Base-by-base conservation (phyloP, 495 filamentous ascomycete genomes). In the Hyaloscypha variabilis region DNA sequence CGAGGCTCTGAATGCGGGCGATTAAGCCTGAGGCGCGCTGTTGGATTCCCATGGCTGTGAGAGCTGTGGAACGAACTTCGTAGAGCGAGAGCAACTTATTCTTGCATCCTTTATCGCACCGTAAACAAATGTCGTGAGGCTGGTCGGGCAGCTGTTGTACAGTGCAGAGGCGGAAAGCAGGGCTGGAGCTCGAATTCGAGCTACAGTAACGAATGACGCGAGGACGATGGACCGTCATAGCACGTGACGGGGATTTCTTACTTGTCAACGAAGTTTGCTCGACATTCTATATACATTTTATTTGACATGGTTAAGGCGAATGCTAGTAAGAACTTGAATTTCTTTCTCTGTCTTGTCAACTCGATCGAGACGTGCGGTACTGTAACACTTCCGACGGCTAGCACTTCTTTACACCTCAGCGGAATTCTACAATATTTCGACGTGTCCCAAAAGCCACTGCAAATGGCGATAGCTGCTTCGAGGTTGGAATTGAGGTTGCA, bases 381-480 rank as follows among this genome's bases (percentile, higher is more conserved):
- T n/a, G n/a, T n/a, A n/a, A n/a, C n/a, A n/a, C n/a, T n/a, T n/a
- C n/a, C n/a, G n/a, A n/a, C n/a, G n/a, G n/a, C n/a, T n/a, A n/a
- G n/a, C n/a, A n/a, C n/a, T 10, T 10, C 4, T 34, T 34, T 4
- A 34, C 4, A 34, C 30, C 5, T 34, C 30, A 34, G 30, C 4
- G 30, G 30, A 34, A 6, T 13, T 51, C 63, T 66, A 63, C 36
- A 77, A 51, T 19, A 42, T 60, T 10, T 74, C 67, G 58, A 87
- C 84, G 8, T 81, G 74, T 0, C 85, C 85, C 17, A 88, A 71
- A 50, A 88, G 64, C 53, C 83, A 85, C 69, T 87, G 85, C 56
- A 91, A 62, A 59, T 89, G 85, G 10, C 87, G 74, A 67, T 87
- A 90, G 0, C 78, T 79, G 1, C 79, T 84, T 26, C 80, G 77